Base-by-base conservation (phyloP, 2,329 filamentous ascomycete genomes). In the Ophiocordyceps robertsii region DNA sequence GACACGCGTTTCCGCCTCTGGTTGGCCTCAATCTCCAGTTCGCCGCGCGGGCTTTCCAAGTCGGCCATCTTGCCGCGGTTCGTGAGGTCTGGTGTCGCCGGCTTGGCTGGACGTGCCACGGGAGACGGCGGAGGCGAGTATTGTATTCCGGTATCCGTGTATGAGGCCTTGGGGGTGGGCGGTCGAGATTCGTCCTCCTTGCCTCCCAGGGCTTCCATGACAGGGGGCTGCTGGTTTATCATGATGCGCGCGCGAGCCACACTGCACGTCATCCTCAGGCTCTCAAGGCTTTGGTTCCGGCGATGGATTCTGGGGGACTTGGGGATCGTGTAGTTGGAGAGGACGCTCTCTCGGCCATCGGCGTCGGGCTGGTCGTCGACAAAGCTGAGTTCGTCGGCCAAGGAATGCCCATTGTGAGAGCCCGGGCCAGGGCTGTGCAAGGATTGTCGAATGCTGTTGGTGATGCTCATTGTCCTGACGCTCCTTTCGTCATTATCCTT, bases 351-450 rank as follows among this genome's bases (percentile, higher is more conserved):
- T 32, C 79, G 75, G 2, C 80, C 80, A 40, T 86, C 82, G 37
- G 81, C 73, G 48, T 89, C 80, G 31, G 83, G 82, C 47, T 84
- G 68, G 43, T 77, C 71, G 29, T 89, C 85, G 43, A 90, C 84
- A 47, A 95, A 84, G 47, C 85, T 81, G 43, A 98, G 72, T 63
- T 98, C 92, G 52, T 96, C 89, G 1, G 92, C 92, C 35, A 98
- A 70, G 47, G 83, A 94, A 45, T 87, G 63, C 2, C 82, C 84
- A 51, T 77, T 79, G 4, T 66, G 55, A 17, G 66, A 8, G 4
- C 14, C 29, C 3, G 21, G 21, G 12, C 35, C 63, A 10, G 66
- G 60, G 4, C 70, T 69, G 47, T 71, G 80, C 47, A 84, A 67
- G 2, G 88, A 93, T 56, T 82, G 85, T 29, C 86, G 78, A 47